Evolutionary conservation across 805 yeast species (phyloP).

Genomic region (Phaffomyces antillensis): DNA sequence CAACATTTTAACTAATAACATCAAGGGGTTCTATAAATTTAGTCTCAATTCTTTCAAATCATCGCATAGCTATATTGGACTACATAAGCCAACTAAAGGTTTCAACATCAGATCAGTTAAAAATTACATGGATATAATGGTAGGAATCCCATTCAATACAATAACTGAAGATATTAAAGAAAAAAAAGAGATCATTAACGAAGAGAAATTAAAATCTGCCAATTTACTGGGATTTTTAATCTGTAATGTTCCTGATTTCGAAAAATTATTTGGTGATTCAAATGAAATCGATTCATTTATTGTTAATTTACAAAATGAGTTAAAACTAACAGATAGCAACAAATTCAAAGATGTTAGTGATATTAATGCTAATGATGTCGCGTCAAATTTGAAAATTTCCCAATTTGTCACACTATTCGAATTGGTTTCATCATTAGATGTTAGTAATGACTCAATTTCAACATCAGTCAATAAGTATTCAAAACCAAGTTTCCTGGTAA

Average conservation of each 20-base stretch:
- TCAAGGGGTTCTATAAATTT: slow-evolving; percentile 15
- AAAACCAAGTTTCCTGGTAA: slow-evolving; percentile 35
- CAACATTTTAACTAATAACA: slow-evolving; percentile 12
- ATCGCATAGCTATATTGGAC: slow-evolving; percentile 1
- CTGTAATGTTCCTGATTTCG: slow-evolving; percentile 25
- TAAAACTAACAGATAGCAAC: too few relatives aligned
- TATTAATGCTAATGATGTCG: too few relatives aligned
- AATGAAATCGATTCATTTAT: too few relatives aligned
- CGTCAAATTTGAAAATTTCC: not conserved
- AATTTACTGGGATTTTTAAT: slow-evolving; percentile 31
- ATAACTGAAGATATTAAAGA: slow-evolving; percentile 23
- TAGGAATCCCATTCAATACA: slow-evolving; percentile 32
- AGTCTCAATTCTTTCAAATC: slow-evolving; percentile 23
- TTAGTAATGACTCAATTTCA: not conserved
- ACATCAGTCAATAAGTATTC: not conserved
- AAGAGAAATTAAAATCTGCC: slow-evolving; percentile 26
- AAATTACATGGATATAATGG: slow-evolving; percentile 23
- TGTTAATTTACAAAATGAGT: too few relatives aligned
- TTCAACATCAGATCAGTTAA: slow-evolving; percentile 2
- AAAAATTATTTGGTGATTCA: slow-evolving; percentile 1
- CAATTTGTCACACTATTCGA: not conserved
- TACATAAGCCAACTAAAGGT: slow-evolving; percentile 7
- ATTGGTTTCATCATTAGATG: not conserved
- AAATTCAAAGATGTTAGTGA: too few relatives aligned
- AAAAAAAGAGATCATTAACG: slow-evolving; percentile 18